phyloP scores from a whole-genome alignment of 2,329 filamentous ascomycete species.

The Grosmannia serpens region DNA sequence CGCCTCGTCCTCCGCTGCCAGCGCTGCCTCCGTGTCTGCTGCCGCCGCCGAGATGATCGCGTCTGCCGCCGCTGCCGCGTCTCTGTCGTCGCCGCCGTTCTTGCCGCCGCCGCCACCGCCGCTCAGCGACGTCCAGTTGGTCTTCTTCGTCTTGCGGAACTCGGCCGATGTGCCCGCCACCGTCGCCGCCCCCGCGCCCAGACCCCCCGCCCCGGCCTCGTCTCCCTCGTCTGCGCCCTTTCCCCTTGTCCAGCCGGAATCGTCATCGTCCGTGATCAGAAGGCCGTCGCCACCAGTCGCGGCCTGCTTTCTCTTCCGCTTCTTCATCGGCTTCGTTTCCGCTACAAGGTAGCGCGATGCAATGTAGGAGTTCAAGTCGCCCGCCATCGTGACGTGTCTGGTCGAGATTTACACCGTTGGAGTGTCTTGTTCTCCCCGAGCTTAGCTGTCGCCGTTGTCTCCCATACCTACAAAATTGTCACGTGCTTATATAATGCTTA shows the following conservation, averaged over 20 bases:
- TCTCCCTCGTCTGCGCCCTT: slow-evolving; percentile 22
- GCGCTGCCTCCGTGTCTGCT: slow-evolving; percentile 48
- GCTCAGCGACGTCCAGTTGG: slow-evolving; percentile 65
- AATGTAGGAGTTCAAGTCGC: slow-evolving; percentile 69
- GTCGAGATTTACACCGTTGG: background rate
- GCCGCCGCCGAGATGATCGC: slow-evolving; percentile 65
- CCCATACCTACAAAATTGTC: background rate
- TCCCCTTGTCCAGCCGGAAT: slow-evolving; percentile 36
- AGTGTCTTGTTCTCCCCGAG: background rate
- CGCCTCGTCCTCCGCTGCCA: slow-evolving; percentile 35
- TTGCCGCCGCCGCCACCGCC: slow-evolving; percentile 15
- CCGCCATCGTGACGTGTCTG: slow-evolving; percentile 29
- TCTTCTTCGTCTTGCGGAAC: slow-evolving; percentile 68
- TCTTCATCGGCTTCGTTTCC: slow-evolving; percentile 46
- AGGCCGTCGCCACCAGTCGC: slow-evolving; percentile 27
- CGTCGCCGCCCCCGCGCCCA: slow-evolving; percentile 31
- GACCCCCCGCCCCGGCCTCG: slow-evolving; percentile 40
- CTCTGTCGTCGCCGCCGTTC: slow-evolving; percentile 4
- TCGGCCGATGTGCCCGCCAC: slow-evolving; percentile 43
- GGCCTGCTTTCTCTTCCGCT: slow-evolving; percentile 49
- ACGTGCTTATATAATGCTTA: background rate
- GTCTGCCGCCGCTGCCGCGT: slow-evolving; percentile 53
- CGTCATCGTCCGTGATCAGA: slow-evolving; percentile 55
- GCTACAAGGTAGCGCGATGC: slow-evolving; percentile 82
- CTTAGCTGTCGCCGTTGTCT: background rate